Conservation (phyloP, 2,329 filamentous ascomycete species). For the Emmonsia crescens region DNA sequence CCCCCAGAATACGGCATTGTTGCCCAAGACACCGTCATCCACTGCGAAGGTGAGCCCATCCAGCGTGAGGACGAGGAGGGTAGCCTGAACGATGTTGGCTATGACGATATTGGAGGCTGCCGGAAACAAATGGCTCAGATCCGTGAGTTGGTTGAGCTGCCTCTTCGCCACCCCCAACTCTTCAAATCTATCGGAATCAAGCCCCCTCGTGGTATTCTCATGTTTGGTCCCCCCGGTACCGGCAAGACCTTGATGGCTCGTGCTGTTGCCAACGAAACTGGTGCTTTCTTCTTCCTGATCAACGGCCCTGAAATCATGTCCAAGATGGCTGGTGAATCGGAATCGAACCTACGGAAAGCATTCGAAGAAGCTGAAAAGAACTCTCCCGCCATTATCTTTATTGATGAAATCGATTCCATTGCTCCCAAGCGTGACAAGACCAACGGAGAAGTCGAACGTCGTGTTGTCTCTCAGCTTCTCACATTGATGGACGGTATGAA, state of each 20-base stretch:
- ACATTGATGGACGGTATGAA: constrained; percentile 99
- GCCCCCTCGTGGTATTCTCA: constrained; percentile 92
- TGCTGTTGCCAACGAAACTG: constrained; percentile 96
- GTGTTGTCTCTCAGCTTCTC: constrained; percentile 91
- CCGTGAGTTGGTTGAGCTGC: constrained; percentile 94
- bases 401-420: constrained; percentile 98
- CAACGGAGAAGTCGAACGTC: constrained; percentile 95
- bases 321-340: constrained; percentile 99
- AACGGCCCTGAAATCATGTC: constrained; percentile 99
- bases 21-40: constrained; percentile 95
- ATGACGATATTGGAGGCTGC: constrained; percentile 98
- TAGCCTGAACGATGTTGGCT: constrained; percentile 97
- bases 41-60: constrained; percentile 94
- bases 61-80: constrained; percentile 98
- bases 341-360: constrained; percentile 96
- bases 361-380: constrained; percentile 99
- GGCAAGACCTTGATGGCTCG: constrained; percentile 99
- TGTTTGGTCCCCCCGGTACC: constrained; percentile 93
- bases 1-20: constrained; percentile 98
- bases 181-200: constrained; percentile 99
- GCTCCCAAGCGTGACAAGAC: constrained; percentile 99
- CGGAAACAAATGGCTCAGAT: constrained; percentile 99
- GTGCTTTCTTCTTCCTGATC: constrained; percentile 98
- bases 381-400: constrained; percentile 98
- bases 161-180: constrained; percentile 89